Base-by-base conservation (phyloP, 2,329 filamentous ascomycete species). In the Verticillium albo-atrum region DNA sequence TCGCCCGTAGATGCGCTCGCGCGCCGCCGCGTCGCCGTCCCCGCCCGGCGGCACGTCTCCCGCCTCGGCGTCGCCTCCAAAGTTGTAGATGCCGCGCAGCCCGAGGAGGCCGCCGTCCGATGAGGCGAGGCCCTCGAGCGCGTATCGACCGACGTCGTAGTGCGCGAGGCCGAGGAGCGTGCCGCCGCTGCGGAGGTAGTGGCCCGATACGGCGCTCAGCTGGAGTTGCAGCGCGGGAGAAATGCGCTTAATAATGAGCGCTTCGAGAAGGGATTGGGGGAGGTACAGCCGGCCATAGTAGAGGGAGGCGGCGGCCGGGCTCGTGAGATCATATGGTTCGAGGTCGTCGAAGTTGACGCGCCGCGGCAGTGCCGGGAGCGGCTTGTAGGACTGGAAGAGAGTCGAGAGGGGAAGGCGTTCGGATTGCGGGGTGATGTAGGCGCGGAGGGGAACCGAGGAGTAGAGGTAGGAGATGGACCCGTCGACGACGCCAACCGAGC, bases 391-490 rank as follows among this genome's bases (percentile, higher is more conserved):
- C 59, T 86, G 86, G 55, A 97, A 85, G 25, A 97, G 83, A 65
- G 88, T 83, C 32, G 88, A 88, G 10, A 99, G 79, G 15, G 92
- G 87, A 37, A 97, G 88, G 25, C 84, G 79, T 54, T 88, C 87
- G 67, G 91, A 96, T 74, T 86, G 84, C 12, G 82, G 85, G 12
- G 80, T 74, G 81, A 92, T 64, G 77, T 84, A 77, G 56, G 88
- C 80, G 42, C 81, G 77, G 59, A 98, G 82, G 14, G 92, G 88
- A 9, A 95, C 82, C 3, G 92, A 96, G 55, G 92, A 96, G 79
- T 96, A 98, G 58, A 99, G 85, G 76, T 98, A 99, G 15, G 93
- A 96, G 60, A 99, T 85, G n/a, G 92, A 97, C 72, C 95, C 95
- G 77, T 98, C 94, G 56, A 99, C 93, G 35, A 96, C 83, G 61